phyloP scores from a whole-genome alignment of 192 early-diverging fungal species.

The Umbelopsis sp. region DNA sequence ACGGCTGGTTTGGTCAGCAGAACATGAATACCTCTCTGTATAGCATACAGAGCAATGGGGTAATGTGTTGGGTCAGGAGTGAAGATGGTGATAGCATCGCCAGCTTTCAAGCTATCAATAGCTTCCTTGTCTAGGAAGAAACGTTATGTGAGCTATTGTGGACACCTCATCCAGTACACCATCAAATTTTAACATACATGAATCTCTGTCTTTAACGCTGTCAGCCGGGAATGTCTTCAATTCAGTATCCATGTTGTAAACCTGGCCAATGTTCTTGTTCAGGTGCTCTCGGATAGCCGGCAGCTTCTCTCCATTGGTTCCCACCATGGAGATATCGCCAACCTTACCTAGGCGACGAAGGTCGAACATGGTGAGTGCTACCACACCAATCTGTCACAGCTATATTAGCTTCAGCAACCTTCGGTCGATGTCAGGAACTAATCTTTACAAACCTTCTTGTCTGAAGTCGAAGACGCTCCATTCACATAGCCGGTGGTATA shows the following conservation, averaged over 20 bases:
- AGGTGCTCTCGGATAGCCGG: slow-evolving; percentile 43
- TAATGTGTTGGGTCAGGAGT: slow-evolving; percentile 53
- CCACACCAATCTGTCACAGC: slow-evolving; percentile 33
- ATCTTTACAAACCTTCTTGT: slow-evolving; percentile 29
- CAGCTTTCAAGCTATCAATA: slow-evolving; percentile 41
- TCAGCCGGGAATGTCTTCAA: slow-evolving; percentile 44
- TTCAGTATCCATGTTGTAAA: slow-evolving; percentile 38
- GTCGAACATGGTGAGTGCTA: slow-evolving; percentile 47
- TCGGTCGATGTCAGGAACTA: background rate
- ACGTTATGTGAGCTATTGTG: background rate
- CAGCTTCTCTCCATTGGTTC: slow-evolving; percentile 46
- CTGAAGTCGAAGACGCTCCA: slow-evolving; percentile 32
- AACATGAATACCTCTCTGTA: slow-evolving; percentile 42
- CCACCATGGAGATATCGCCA: slow-evolving; percentile 42
- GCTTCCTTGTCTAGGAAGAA: slow-evolving; percentile 36
- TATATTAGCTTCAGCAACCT: background rate
- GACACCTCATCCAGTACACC: background rate
- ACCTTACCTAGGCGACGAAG: slow-evolving; percentile 40
- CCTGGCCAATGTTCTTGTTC: slow-evolving; percentile 28
- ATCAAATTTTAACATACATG: slow-evolving; percentile 30
- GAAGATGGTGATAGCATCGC: slow-evolving; percentile 49
- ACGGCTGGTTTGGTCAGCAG: slow-evolving; percentile 51
- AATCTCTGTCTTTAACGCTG: slow-evolving; percentile 41
- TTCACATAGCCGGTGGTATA: slow-evolving; percentile 46
- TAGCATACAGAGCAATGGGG: slow-evolving; percentile 45